Evolutionary conservation across 1,284 basidiomycete genomes (phyloP).

Genomic region (Dichomitus squalens): DNA sequence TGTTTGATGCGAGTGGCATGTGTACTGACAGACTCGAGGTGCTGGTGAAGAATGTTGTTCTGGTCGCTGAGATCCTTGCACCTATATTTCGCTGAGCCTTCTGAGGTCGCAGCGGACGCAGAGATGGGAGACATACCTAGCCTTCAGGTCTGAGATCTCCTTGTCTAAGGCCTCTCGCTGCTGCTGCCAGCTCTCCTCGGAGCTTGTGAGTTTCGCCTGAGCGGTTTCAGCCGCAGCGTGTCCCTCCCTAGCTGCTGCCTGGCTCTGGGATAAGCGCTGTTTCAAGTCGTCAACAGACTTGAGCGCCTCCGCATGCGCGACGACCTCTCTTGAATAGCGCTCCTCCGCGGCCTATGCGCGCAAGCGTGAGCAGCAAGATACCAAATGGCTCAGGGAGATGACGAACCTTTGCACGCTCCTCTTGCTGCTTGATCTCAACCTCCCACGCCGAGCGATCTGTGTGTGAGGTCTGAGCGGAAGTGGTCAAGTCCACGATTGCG

Average conservation of each 20-base stretch:
- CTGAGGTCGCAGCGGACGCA: not conserved
- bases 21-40: conserved; percentile 83
- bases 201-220: conserved; percentile 65
- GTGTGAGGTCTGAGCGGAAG: conserved; percentile 66
- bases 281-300: conserved; percentile 70
- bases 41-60: conserved; percentile 80
- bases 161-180: conserved; percentile 79
- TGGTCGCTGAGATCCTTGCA: conserved; percentile 78
- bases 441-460: conserved; percentile 66
- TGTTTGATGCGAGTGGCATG: conserved; percentile 80
- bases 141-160: conserved; percentile 72
- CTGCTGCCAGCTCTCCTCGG: conserved; percentile 79
- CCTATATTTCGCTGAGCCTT: conserved; percentile 38
- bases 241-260: conserved; percentile 57
- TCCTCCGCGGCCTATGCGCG: conserved; percentile 70
- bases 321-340: conserved; percentile 78
- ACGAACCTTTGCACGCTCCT: conserved; percentile 68
- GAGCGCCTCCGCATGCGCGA: conserved; percentile 83
- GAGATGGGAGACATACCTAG: conserved; percentile 49
- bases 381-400: no score
- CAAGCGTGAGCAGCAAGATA: not conserved
- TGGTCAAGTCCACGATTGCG: conserved; percentile 74
- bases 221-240: conserved; percentile 72
- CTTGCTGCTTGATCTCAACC: conserved; percentile 63
- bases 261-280: conserved; percentile 56